Evolutionary conservation across 2,329 filamentous ascomycete genomes (phyloP).

Genomic region (Teratosphaeria epicoccoides): DNA sequence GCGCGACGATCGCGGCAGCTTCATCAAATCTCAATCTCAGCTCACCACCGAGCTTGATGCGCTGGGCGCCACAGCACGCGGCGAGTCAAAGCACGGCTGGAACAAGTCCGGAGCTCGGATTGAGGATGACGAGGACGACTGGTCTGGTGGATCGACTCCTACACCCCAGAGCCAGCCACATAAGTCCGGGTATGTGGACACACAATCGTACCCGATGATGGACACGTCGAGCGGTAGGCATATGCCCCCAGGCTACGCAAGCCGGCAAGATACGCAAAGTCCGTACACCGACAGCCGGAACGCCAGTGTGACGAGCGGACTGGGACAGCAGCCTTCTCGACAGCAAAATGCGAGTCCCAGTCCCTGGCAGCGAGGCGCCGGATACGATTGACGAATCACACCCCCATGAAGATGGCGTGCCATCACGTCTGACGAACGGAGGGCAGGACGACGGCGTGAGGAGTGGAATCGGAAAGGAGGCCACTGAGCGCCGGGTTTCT

Average conservation of each 20-base stretch:
- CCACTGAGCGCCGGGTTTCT: neutral
- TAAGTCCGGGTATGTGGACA: conserved; percentile 29
- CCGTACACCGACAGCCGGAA: conserved; percentile 19
- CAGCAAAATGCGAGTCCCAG: conserved; percentile 42
- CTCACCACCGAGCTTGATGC: conserved; percentile 85
- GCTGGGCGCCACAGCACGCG: conserved; percentile 75
- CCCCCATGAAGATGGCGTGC: neutral
- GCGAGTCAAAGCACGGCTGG: conserved; percentile 49
- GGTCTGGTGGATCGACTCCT: conserved; percentile 43
- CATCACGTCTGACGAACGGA: neutral
- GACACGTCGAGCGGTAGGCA: conserved; percentile 31
- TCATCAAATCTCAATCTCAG: conserved; percentile 87
- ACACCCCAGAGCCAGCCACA: conserved; percentile 30
- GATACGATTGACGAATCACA: conserved; percentile 43
- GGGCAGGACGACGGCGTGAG: neutral
- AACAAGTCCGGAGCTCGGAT: conserved; percentile 48
- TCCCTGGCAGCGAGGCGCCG: conserved; percentile 56
- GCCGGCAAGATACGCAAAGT: conserved; percentile 22
- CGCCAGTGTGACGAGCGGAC: conserved; percentile 7
- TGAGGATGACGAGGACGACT: conserved; percentile 57
- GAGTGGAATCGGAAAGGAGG: neutral
- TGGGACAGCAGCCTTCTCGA: conserved; percentile 14
- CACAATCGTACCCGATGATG: conserved; percentile 31
- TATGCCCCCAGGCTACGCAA: conserved; percentile 24
- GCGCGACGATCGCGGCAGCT: conserved; percentile 89